Evolutionary conservation across 768 basidiomycete genomes (phyloP).

Genomic region (Multifurca ochricompacta): DNA sequence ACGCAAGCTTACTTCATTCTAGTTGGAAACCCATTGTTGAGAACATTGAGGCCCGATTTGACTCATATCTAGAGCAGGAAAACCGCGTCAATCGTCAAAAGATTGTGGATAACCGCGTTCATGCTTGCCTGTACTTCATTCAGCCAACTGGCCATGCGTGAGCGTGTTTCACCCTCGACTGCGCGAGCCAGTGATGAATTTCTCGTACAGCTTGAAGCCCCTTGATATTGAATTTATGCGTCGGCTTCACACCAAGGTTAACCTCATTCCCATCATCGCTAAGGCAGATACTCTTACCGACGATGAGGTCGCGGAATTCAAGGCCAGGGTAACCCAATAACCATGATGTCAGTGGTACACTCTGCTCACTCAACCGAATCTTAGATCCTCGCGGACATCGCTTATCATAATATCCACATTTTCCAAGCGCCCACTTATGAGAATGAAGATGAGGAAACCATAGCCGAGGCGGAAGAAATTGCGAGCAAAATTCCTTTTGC

Average conservation of each 20-base stretch:
- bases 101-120: slow-evolving; percentile 93
- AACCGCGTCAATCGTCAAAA: slow-evolving; percentile 95
- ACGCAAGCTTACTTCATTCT: slow-evolving; percentile 17
- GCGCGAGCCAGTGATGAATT: neutral
- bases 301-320: slow-evolving; percentile 89
- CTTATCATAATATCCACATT: slow-evolving; percentile 92
- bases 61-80: slow-evolving; percentile 96
- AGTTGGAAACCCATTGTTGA: slow-evolving; percentile 99
- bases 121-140: slow-evolving; percentile 98
- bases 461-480: slow-evolving; percentile 97
- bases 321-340: slow-evolving; percentile 61
- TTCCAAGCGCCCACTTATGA: slow-evolving; percentile 98
- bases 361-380: neutral
- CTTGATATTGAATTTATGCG: slow-evolving; percentile 99
- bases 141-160: slow-evolving; percentile 98
- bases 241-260: slow-evolving; percentile 92
- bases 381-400: slow-evolving; percentile 88
- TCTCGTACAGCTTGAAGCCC: slow-evolving; percentile 74
- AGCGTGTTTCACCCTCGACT: slow-evolving; percentile 27
- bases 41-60: slow-evolving; percentile 96
- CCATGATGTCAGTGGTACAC: slow-evolving; percentile 2
- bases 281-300: slow-evolving; percentile 98
- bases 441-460: slow-evolving; percentile 96
- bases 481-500: slow-evolving; percentile 98
- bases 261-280: slow-evolving; percentile 96